Evolutionary conservation across 768 basidiomycete species (phyloP), one percentile per base, ranked within the genome.

Genomic region (Boletales sp.): DNA sequence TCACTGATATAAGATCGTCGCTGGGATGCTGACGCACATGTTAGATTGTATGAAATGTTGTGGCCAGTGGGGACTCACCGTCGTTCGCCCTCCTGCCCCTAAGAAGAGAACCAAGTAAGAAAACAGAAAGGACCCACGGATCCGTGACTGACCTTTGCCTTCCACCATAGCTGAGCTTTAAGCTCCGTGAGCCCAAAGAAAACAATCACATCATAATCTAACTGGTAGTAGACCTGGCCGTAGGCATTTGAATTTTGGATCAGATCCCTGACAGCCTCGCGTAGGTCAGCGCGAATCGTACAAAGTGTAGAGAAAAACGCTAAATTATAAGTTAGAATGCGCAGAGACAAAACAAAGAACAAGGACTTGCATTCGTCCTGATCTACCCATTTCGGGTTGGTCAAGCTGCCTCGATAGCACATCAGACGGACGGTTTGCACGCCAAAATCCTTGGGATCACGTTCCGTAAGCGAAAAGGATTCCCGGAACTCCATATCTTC

Each of bases 181-280:
- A 57, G 31, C 34, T 57, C 57, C 2, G 48, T 40, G 11, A 35
- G 34, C 17, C 57, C 55, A 21, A 50, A 58, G 2, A 40, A 37
- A 19, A 57, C 32, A n/a, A 54, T 40, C 36, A 58, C 55, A 21
- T 53, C 40, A 19, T 58, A 58, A 39, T 58, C 45, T 6, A 57
- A 30, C 39, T 50, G 30, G 43, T 58, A 57, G 46, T 35, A 57
- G 9, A 31, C 14, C 5, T 40, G 35, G 8, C 49, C 51, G 0
- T 36, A 40, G 11, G 19, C 5, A 4, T 9, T 24, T 35, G 31
- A 34, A 10, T 13, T 44, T 17, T 2, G 4, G 31, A 44, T 12
- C 17, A 48, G 13, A 40, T 55, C 49, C 5, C 38, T 29, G 4
- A 8, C 15, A 1, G 56, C 44, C 37, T 13, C 10, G 6, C 47